Base-by-base conservation (phyloP, 371 early-diverging fungal genomes). In the Dichotomocladium elegans region DNA sequence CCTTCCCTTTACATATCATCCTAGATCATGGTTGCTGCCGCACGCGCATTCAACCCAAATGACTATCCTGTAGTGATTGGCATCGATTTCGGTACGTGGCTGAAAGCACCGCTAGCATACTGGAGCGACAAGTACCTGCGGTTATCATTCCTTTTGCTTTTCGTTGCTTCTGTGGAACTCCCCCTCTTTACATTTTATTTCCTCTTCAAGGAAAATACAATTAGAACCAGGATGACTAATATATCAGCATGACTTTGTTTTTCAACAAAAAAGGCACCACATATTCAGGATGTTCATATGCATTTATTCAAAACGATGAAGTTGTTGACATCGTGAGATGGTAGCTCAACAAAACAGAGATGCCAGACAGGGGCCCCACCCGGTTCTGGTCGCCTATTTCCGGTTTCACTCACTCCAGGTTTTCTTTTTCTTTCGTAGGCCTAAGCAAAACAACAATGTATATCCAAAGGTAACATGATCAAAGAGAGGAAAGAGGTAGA, bases 251-350 rank as follows among this genome's bases (percentile, higher is more conserved):
- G 26, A 10, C n/a, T 45, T 45, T 15, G 3, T 45, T 17, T 28
- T 25, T 26, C 46, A 28, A 15, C 28, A 24, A n/a, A n/a, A n/a
- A n/a, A 74, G 77, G 77, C 61, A 77, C 73, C 40, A 77, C 77
- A 2, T 77, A 68, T 47, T 72, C 71, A 24, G 73, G 73, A 17
- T 77, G 73, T 47, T 70, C 73, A 10, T 72, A 77, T 48, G 70
- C 73, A 26, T 72, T 70, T 59, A 61, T 64, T 44, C 77, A 72
- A 47, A 82, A 80, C 63, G 79, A 79, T 33, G 80, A 82, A 49
- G 80, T 82, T 17, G 71, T 79, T 19, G 83, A 82, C 59, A 71
- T 82, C 61, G 75, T 77, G 22, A 69, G 72, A 52, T 80, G 80
- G 80, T 79, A 80, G 50, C 37, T 12, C 24, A 11, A n/a, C n/a